Conservation (phyloP, 2,329 filamentous ascomycete species). For the Talaromyces sp. region DNA sequence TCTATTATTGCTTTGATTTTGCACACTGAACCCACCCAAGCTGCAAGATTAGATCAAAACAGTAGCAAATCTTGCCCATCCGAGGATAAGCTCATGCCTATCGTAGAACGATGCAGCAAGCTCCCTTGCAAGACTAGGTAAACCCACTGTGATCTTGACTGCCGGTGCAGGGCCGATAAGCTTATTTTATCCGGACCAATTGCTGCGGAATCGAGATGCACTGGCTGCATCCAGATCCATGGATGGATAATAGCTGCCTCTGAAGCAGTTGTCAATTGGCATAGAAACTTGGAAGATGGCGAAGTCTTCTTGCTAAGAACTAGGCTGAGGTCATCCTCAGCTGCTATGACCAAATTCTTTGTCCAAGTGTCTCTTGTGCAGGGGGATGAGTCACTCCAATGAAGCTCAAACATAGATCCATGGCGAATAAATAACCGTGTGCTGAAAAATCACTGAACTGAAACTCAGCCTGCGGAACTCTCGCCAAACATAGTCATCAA, state of each 20-base stretch:
- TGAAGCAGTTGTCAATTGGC: background rate
- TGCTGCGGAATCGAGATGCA: background rate
- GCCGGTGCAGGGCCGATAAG: background rate
- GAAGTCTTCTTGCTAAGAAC: background rate
- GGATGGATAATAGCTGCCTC: background rate
- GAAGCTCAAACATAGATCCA: background rate
- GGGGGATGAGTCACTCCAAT: background rate
- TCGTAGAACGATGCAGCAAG: background rate
- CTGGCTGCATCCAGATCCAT: too few relatives aligned
- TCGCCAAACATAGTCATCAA: background rate
- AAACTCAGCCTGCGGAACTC: background rate
- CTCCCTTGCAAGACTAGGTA: background rate
- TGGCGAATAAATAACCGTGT: background rate
- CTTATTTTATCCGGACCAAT: background rate
- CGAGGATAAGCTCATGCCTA: background rate
- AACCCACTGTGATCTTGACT: background rate
- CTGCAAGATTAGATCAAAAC: background rate
- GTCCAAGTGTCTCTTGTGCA: background rate
- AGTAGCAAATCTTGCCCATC: background rate
- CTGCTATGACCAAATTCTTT: background rate
- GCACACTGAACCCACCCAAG: background rate
- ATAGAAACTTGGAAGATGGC: background rate
- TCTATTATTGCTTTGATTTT: background rate
- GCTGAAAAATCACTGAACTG: too few relatives aligned
- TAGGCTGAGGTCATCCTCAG: background rate